Base-by-base conservation (phyloP, 345 rosid genomes). In the Acer saccharum region DNA sequence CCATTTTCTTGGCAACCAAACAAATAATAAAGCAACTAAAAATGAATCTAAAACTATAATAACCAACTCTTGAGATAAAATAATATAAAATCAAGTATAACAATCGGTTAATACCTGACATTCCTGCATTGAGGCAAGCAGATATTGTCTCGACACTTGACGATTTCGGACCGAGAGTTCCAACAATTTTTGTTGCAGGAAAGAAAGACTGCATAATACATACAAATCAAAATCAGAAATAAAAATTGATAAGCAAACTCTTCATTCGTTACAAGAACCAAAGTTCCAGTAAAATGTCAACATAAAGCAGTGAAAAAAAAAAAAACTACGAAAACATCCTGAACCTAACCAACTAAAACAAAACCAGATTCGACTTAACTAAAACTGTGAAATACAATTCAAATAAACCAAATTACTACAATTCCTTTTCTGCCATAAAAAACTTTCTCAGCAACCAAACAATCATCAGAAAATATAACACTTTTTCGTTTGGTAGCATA, bases 171-270 rank as follows among this genome's bases (percentile, higher is more conserved):
- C 95, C 95, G 1, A 91, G 91, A n/a, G 95, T 91, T 65, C 95
- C 95, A 44, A 91, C 87, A 52, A 91, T 85, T 86, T 91, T 91
- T 2, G 95, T 87, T 35, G 95, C 91, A 64, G 95, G 91, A 75
- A 89, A 91, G 84, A 85, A 89, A 70, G 73, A 83, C 95, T 91
- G 85, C 83, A 78, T 21, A 65, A 52, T 16, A 14, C 60, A 75
- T 27, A 52, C 35, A 76, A 46, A 39, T 18, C 46, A 78, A 27
- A 69, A 44, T 46, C 54, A 80, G 61, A 29, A 41, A 41, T 72
- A 48, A 13, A 29, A 60, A 39, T 23, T n/a, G 16, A 25, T 60
- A 39, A 3, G 16, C 74, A 68, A 76, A 27, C 29, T 32, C 54
- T 50, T 32, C 43, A 76, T 14, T 43, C 11, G 7, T 43, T 2